phyloP scores from a whole-genome alignment of 345 rosid genomes.

The Eucalyptus globulus region DNA sequence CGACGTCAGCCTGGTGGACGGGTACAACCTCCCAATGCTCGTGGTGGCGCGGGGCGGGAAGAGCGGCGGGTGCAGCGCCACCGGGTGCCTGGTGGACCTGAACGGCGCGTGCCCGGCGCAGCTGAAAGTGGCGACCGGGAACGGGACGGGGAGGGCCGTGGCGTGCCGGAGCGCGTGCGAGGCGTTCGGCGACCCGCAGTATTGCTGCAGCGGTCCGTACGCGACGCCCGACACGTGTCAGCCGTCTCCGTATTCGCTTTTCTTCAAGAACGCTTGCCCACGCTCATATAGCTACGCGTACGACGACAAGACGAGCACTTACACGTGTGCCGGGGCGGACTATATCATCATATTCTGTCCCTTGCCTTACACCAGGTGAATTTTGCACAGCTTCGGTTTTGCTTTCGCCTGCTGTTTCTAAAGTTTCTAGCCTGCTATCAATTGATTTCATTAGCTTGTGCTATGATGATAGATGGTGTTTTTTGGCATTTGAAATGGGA shows the following conservation, averaged over 20 bases:
- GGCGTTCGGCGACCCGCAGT: constrained; percentile 60
- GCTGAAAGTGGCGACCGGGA: constrained; percentile 26
- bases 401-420: neutral
- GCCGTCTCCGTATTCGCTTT: constrained; percentile 51
- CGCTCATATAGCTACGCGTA: constrained; percentile 90
- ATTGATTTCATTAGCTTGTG: neutral
- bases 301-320: constrained; percentile 82
- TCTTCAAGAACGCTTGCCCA: constrained; percentile 82
- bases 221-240: constrained; percentile 72
- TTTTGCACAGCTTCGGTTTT: neutral
- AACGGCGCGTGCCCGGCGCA: constrained; percentile 73
- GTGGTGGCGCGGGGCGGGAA: constrained; percentile 34
- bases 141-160: neutral
- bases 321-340: constrained; percentile 62
- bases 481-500: neutral
- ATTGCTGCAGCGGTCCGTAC: constrained; percentile 69
- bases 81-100: constrained; percentile 75
- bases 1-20: constrained; percentile 31
- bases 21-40: constrained; percentile 22
- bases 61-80: constrained; percentile 63
- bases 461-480: neutral
- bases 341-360: constrained; percentile 80
- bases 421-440: neutral
- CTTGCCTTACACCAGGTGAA: constrained; percentile 71
- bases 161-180: constrained; percentile 94